phyloP scores from a whole-genome alignment of 2,329 filamentous ascomycete genomes.

The Arachnomyces sp. region DNA sequence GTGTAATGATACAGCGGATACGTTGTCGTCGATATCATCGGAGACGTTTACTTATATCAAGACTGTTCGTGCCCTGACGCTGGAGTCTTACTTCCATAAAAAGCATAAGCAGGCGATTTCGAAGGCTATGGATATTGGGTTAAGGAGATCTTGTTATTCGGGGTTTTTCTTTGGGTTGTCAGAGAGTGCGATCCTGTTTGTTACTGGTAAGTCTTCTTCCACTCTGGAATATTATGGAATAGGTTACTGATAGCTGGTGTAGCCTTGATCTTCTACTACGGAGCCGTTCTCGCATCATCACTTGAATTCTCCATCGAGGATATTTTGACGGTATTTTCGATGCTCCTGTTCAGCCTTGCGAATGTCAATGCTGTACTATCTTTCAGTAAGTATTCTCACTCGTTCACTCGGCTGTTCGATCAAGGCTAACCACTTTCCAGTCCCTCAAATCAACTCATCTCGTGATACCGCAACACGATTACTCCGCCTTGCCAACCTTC shows the following conservation, averaged over 20 bases:
- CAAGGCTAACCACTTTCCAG: conserved; percentile 18
- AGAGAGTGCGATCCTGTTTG: conserved; percentile 63
- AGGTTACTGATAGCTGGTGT: conserved; percentile 9
- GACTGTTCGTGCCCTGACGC: conserved; percentile 65
- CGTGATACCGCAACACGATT: conserved; percentile 66
- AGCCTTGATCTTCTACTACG: conserved; percentile 80
- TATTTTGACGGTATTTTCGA: conserved; percentile 68
- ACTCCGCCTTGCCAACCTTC: conserved; percentile 60
- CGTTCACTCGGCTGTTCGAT: background rate
- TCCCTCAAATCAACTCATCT: conserved; percentile 73
- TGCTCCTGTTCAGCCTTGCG: conserved; percentile 76
- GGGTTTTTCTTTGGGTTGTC: conserved; percentile 71
- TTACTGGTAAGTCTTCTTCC: conserved; percentile 43
- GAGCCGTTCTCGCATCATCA: conserved; percentile 54
- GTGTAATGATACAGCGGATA: conserved; percentile 57
- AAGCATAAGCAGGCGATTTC: conserved; percentile 53
- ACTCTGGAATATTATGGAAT: background rate
- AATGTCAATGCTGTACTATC: conserved; percentile 63
- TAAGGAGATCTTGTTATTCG: conserved; percentile 58
- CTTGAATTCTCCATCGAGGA: conserved; percentile 45
- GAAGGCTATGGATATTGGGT: conserved; percentile 52
- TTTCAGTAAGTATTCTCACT: conserved; percentile 39
- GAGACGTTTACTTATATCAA: conserved; percentile 75
- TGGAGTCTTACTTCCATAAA: conserved; percentile 62
- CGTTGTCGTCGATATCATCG: conserved; percentile 55